Percentiles rank a stretch among this genome's conserved stretches.
Conservation (phyloP, 768 basidiomycete genomes). For the Kwoniella botswanensis region DNA sequence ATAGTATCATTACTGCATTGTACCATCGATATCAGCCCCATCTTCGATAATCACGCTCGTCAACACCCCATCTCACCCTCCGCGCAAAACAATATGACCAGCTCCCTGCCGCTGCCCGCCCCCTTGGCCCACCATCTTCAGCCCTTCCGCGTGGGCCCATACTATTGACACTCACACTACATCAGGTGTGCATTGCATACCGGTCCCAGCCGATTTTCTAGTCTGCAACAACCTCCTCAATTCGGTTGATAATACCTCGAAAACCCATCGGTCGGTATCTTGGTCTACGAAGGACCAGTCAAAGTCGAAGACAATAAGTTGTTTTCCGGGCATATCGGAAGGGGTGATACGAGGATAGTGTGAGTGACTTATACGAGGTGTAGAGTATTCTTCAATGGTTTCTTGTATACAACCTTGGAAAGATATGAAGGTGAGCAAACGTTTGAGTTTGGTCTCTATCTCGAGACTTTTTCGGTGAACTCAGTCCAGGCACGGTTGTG, state of each 20-base stretch:
- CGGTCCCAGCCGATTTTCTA: conserved; percentile 62
- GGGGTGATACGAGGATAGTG: neutral
- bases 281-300: conserved; percentile 89
- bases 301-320: conserved; percentile 93
- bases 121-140: neutral
- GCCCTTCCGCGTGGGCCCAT: neutral
- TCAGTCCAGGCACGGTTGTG: neutral
- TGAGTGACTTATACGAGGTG: neutral
- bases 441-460: neutral
- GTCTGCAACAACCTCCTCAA: conserved; percentile 80
- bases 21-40: neutral
- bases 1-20: conserved; percentile 60
- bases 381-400: neutral
- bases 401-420: too few relatives aligned
- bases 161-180: conserved; percentile 70
- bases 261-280: conserved; percentile 90
- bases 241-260: conserved; percentile 75
- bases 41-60: neutral
- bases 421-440: neutral
- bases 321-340: conserved; percentile 56
- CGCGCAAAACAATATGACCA: too few relatives aligned
- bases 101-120: too few relatives aligned
- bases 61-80: conserved; percentile 3
- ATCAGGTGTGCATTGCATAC: conserved; percentile 82
- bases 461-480: neutral